Evolutionary conservation across 495 filamentous ascomycete species (phyloP), one percentile per base, ranked within the genome.

Genomic region (Staphylotrichum tortipilum): DNA sequence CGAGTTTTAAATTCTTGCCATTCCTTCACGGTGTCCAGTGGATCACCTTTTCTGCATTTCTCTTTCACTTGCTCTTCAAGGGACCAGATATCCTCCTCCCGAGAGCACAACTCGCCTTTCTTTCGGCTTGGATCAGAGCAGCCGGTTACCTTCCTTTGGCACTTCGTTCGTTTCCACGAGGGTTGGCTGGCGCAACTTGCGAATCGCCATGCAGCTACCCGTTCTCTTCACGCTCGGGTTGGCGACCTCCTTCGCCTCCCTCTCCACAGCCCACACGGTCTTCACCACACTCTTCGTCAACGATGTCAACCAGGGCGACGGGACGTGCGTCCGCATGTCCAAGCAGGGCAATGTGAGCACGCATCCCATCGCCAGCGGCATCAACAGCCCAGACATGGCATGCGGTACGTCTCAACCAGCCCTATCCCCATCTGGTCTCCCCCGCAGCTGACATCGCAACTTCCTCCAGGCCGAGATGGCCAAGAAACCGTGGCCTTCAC

Each of bases 231-330:
- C 57, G 31, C 37, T 62, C 46, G 57, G 59, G 10, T 44, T 67
- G 44, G 68, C 65, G 44, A 48, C 59, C 22, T 17, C 41, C 36
- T 55, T 70, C 39, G 60, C 61, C 41, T 38, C 57, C 11, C 19
- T 59, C 12, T 61, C 58, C 9, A 53, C 63, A 35, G 81, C 79
- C 22, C 85, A 90, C 53, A 86, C 85, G 15, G 60, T 78, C 40
- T 78, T 87, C 55, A 83, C 82, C 6, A 83, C 78, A 18, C 70
- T 89, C 52, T 82, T 73, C 48, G 65, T 89, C 56, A 68, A 84
- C 58, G 80, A 77, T 49, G 70, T 75, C 21, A 68, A 74, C 55
- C 79, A 87, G 57, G 86, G 86, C 39, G 75, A 80, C 58, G 86
- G 79, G 1, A 78, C 74, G 37, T 87, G 83, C 57, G 70, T 89